phyloP scores from a whole-genome alignment of 208 protist species.

The Crithidia fasciculata region DNA sequence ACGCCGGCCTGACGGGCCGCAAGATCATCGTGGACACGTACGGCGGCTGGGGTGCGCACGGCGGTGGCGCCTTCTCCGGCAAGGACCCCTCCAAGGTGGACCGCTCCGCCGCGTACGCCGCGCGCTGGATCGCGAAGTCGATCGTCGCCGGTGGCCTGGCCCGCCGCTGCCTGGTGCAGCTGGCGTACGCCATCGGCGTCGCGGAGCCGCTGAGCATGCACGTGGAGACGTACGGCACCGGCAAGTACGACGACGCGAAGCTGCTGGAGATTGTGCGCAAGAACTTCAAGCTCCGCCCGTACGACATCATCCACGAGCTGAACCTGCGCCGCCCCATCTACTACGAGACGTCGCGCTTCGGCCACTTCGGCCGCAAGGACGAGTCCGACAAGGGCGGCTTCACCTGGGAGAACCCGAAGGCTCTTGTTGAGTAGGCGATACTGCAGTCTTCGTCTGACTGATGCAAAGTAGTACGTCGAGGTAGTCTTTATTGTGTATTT shows the following conservation, averaged over 20 bases:
- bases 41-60: slow-evolving; percentile 99
- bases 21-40: slow-evolving; percentile 99
- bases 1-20: slow-evolving; percentile 99
- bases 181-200: slow-evolving; percentile 99
- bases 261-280: slow-evolving; percentile 93
- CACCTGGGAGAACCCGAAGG: slow-evolving; percentile 98
- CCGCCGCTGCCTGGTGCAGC: slow-evolving; percentile 96
- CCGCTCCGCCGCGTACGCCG: slow-evolving; percentile 98
- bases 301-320: slow-evolving; percentile 97
- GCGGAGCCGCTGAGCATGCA: slow-evolving; percentile 97
- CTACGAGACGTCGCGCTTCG: slow-evolving; percentile 96
- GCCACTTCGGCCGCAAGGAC: slow-evolving; percentile 99
- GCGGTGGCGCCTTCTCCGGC: slow-evolving; percentile 99
- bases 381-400: slow-evolving; percentile 91
- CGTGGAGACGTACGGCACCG: slow-evolving; percentile 99
- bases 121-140: slow-evolving; percentile 99
- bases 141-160: slow-evolving; percentile 95
- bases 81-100: slow-evolving; percentile 99
- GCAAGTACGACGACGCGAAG: slow-evolving; percentile 76
- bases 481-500: no score
- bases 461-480: no score
- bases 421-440: slow-evolving; percentile 47
- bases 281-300: slow-evolving; percentile 99
- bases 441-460: no score
- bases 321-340: slow-evolving; percentile 97